A percentile compares a stretch with the other conserved stretches of the same genome.
phyloP scores from a whole-genome alignment of 1,284 basidiomycete genomes.

The Ustilago tritici region DNA sequence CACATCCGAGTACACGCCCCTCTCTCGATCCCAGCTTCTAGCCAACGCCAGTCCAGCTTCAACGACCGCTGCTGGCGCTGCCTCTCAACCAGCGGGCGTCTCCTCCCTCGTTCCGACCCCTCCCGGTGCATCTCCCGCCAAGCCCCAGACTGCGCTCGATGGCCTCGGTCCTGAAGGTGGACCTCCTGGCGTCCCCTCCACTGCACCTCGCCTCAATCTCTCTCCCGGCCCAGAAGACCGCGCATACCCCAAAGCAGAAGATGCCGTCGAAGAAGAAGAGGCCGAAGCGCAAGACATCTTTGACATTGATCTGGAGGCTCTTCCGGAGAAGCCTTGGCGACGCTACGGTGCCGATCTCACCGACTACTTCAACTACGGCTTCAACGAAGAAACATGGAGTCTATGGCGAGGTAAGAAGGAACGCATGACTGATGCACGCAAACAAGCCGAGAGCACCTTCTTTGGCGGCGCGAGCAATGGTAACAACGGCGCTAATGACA shows the following conservation, averaged over 20 bases:
- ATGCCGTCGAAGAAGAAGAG: conserved; percentile 68
- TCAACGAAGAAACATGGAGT: conserved; percentile 95
- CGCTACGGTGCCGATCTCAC: conserved; percentile 90
- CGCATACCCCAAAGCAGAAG: conserved; percentile 64
- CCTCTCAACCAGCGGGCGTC: conserved; percentile 18
- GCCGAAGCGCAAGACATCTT: conserved; percentile 74
- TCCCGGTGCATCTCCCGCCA: conserved; percentile 21
- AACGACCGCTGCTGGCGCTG: conserved; percentile 12
- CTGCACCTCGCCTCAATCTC: conserved; percentile 56
- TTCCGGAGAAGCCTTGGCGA: conserved; percentile 88
- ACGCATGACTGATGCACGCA: conserved; percentile 82
- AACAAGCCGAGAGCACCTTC: conserved; percentile 69
- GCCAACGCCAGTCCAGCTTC: conserved; percentile 40
- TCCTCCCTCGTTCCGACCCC: background rate
- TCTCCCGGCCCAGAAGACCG: conserved; percentile 49
- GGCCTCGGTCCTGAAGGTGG: conserved; percentile 48
- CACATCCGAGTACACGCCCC: conserved; percentile 89
- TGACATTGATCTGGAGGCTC: conserved; percentile 84
- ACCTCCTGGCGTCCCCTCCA: conserved; percentile 62
- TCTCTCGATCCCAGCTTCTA: conserved; percentile 76
- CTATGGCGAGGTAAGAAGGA: conserved; percentile 87
- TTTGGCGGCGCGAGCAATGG: conserved; percentile 17
- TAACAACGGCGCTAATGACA: conserved; percentile 15
- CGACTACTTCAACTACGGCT: conserved; percentile 99
- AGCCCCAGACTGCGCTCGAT: conserved; percentile 9